Evolutionary conservation across 805 yeast species (phyloP).

Genomic region (Jamesozyma rosinii): DNA sequence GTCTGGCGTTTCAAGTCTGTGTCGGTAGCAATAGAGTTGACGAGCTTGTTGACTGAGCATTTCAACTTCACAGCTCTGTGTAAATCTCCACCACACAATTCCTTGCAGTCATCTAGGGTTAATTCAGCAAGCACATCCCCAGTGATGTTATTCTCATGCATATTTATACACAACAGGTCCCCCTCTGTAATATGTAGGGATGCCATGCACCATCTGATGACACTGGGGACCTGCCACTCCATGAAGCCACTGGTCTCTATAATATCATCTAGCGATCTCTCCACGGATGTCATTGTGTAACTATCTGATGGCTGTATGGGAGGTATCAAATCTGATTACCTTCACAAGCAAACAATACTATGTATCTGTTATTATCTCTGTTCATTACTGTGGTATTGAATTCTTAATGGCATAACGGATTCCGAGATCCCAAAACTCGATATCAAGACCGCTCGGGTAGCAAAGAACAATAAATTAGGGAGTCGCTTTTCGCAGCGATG

Average conservation of each 20-base stretch:
- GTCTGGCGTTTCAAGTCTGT: slow-evolving; percentile 13
- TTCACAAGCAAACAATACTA: too few species aligned
- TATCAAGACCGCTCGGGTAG: too few species aligned
- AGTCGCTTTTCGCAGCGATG: too few species aligned
- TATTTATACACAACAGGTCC: slow-evolving; percentile 9
- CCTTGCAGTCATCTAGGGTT: slow-evolving; percentile 60
- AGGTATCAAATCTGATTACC: too few species aligned
- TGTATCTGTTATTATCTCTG: too few species aligned
- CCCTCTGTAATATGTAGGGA: slow-evolving; percentile 12
- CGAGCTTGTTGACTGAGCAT: slow-evolving; percentile 47
- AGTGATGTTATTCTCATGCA: slow-evolving; percentile 18
- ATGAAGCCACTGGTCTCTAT: slow-evolving; percentile 1
- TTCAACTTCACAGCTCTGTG: slow-evolving; percentile 53
- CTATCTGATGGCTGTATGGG: neutral
- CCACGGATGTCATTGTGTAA: neutral
- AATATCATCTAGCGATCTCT: neutral
- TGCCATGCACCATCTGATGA: slow-evolving; percentile 19
- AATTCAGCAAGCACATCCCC: slow-evolving; percentile 67
- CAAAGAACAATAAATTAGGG: too few species aligned
- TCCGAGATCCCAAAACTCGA: too few species aligned
- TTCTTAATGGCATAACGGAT: too few species aligned
- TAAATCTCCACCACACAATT: slow-evolving; percentile 52
- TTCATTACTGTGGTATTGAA: too few species aligned
- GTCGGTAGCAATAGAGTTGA: slow-evolving; percentile 19
- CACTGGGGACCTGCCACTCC: slow-evolving; percentile 22